Conservation (phyloP, 441 rosid species). For the Erodium trifolium region DNA sequence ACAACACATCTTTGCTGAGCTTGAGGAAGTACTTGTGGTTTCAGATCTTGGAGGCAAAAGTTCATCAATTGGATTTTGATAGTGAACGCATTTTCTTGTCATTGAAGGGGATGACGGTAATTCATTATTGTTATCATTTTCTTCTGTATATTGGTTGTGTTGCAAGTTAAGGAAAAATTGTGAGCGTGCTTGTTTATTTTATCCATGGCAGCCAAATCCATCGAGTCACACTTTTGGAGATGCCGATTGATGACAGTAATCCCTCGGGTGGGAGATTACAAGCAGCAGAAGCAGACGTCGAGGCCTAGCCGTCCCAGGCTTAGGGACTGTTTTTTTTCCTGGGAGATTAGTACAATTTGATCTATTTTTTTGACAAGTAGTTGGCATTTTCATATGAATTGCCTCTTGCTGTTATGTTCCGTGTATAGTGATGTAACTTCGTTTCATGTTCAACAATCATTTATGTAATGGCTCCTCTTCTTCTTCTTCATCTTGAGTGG, state of each 20-base stretch:
- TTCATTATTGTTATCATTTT: background rate
- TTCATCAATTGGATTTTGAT: slow-evolving; percentile 71
- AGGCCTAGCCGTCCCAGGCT: background rate
- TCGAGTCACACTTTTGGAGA: background rate
- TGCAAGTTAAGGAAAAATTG: too few species aligned
- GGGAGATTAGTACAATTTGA: too few species aligned
- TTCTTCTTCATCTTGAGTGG: too few species aligned
- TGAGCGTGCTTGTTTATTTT: too few species aligned
- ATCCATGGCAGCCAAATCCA: background rate
- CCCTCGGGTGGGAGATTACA: too few species aligned
- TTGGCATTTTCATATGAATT: background rate
- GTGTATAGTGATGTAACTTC: background rate
- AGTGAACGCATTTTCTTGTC: slow-evolving; percentile 84
- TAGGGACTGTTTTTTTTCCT: too few species aligned
- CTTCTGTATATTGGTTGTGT: background rate
- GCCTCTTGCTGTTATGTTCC: background rate
- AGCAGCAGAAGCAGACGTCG: background rate
- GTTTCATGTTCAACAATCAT: too few species aligned
- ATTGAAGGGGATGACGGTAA: slow-evolving; percentile 73
- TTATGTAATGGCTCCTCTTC: too few species aligned
- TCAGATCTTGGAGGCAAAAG: slow-evolving; percentile 90
- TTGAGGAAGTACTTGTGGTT: slow-evolving; percentile 21
- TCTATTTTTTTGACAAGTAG: background rate
- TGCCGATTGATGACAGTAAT: background rate
- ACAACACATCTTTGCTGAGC: slow-evolving; percentile 5